phyloP scores from a whole-genome alignment of 768 basidiomycete species.

The Trametes coccinea region DNA sequence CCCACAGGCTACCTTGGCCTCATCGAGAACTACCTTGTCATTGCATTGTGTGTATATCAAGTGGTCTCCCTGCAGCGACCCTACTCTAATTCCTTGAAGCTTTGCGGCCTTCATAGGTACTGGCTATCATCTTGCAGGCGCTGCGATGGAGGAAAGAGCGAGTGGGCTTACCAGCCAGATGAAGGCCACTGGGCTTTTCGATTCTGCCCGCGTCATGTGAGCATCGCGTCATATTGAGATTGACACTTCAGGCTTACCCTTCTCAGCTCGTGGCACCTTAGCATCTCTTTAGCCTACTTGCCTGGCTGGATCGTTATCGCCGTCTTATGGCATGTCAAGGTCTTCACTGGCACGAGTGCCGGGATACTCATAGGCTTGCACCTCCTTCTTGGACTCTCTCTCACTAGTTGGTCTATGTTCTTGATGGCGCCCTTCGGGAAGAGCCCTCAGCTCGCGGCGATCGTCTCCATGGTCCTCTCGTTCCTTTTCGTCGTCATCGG shows the following conservation, averaged over 20 bases:
- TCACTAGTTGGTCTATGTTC: slow-evolving; percentile 73
- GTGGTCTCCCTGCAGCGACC: neutral
- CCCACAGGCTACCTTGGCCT: slow-evolving; percentile 59
- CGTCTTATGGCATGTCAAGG: slow-evolving; percentile 60
- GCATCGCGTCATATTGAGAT: slow-evolving; percentile 19
- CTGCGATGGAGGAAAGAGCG: slow-evolving; percentile 65
- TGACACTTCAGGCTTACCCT: neutral
- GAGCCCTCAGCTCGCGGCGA: slow-evolving; percentile 69
- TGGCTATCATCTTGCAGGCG: slow-evolving; percentile 74
- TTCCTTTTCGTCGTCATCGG: slow-evolving; percentile 68
- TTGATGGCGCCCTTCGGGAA: slow-evolving; percentile 68
- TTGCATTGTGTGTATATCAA: slow-evolving; percentile 55
- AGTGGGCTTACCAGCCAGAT: slow-evolving; percentile 65
- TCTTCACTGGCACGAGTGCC: slow-evolving; percentile 59
- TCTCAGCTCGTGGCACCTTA: slow-evolving; percentile 60
- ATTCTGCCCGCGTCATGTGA: slow-evolving; percentile 64
- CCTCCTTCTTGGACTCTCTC: slow-evolving; percentile 63
- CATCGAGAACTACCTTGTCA: slow-evolving; percentile 56
- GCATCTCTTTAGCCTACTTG: slow-evolving; percentile 64
- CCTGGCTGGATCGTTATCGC: slow-evolving; percentile 74
- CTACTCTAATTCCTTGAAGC: slow-evolving; percentile 33
- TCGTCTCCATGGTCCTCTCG: slow-evolving; percentile 61
- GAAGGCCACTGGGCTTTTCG: slow-evolving; percentile 79
- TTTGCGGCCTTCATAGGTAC: slow-evolving; percentile 73
- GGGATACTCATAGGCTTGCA: slow-evolving; percentile 63